Base-by-base conservation (phyloP, 139 green algal species). In the Astrephomene gubernaculifera region DNA sequence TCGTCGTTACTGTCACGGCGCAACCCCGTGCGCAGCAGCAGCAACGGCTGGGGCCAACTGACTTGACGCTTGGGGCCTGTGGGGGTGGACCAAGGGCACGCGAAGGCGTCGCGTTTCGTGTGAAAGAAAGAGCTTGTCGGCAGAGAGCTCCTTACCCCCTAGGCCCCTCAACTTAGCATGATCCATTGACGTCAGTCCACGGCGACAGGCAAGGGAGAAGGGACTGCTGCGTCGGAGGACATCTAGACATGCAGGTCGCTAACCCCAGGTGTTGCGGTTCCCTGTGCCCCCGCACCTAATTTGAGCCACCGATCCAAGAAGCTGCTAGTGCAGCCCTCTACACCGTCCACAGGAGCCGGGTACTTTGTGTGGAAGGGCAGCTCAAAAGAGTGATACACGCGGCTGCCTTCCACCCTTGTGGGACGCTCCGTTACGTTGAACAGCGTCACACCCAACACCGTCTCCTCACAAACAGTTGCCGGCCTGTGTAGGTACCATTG, bases 341-440 rank as follows among this genome's bases (percentile, higher is more conserved):
- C 54, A 6, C 27, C 39, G 36, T 19, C 8, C 22, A 65, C 17
- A 1, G 78, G 78, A 22, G 78, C 43, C 3, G 78, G 78, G 44
- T 84, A 84, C n/a, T 84, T 84, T 9, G 63, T 27, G 36, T 84
- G 78, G 33, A 84, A 61, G 10, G 78, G 78, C 10, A 84, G 7
- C 27, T 67, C 78, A 0, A 57, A 21, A 4, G 41, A 6, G 0
- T 27, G n/a, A 63, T 75, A 73, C 31, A 35, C 35, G 31, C n/a
- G 78, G 17, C n/a, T 41, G 39, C 12, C 14, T n/a, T 3, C 31
- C 31, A 4, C 22, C 4, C 31, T 31, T 31, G 21, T 35, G 17
- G 29, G 43, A 0, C 39, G 27, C n/a, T 49, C 27, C 22, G 54
- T 63, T 14, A 83, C 19, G 54, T 83, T 83, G 5, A 39, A n/a